Base-by-base conservation (phyloP, 352 stramenopile genomes). In the Phytophthora quininea region DNA sequence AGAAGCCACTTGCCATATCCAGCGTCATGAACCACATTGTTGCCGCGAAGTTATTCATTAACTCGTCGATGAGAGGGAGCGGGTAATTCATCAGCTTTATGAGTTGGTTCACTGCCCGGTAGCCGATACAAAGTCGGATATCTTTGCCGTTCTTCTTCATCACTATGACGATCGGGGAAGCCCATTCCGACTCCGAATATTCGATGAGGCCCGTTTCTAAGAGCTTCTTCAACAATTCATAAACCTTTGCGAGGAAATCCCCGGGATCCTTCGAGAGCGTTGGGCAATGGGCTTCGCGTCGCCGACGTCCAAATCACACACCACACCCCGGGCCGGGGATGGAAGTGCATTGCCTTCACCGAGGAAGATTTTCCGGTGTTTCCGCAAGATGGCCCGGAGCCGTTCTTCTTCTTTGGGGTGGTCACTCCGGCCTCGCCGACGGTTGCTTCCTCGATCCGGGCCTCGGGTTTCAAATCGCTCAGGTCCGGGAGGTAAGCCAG, bases 1-100 rank as follows among this genome's bases (percentile, higher is more conserved):
- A 74, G 37, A 70, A 74, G 58, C 61, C 46, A 6, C 15, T 56
- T 0, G 56, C 45, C 47, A 56, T 51, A 30, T 63, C 56, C 0
- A 74, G 32, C 12, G 50, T 62, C 4, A 62, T 27, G 14, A 69
- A 69, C 62, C 54, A 64, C 55, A 70, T 69, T 1, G 27, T n/a
- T 0, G 27, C 3, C 2, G 59, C 51, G n/a, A 71, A 75, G 32
- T 56, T 62, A 19, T 58, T 53, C 4, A 70, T 45, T 0, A 67
- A 30, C 4, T 74, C 67, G 12, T 74, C 61, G 42, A 74, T 70
- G 0, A 73, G 7, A 0, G 53, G 54, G 0, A 73, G 43, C 2
- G 65, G 59, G 12, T 74, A 69, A 7, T 37, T 51, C 14, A 49
- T 27, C 6, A 73, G 54, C 32, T 62, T 58, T 4, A 55, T 48